These are phyloP conservation scores for Apodospora peruviana DNA, from an alignment of 495 filamentous ascomycete genomes.

Conservation along the genomic window DNA sequence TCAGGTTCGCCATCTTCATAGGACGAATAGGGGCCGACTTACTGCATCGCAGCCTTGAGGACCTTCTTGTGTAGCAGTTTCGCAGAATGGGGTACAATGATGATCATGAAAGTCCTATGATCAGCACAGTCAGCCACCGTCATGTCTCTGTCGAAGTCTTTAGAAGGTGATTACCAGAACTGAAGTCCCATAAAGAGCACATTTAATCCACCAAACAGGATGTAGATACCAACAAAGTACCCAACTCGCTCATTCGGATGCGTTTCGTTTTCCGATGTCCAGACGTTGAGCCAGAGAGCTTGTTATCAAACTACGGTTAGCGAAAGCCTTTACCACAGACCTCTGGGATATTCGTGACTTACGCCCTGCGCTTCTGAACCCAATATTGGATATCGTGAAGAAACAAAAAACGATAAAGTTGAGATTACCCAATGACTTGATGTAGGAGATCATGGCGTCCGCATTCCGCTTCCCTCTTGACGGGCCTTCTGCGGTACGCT, in stretches of 20 bases:
- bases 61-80: conserved; percentile 2
- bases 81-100: conserved; percentile 2
- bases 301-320: no score
- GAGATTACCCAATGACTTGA: conserved; percentile 8
- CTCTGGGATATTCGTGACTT: not conserved
- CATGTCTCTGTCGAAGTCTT: not conserved
- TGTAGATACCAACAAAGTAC: conserved; percentile 1
- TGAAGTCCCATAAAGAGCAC: not conserved
- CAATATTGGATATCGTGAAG: conserved; percentile 8
- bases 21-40: not conserved
- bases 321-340: not conserved
- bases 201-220: conserved; percentile 1
- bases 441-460: conserved; percentile 12
- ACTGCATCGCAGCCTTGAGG: conserved; percentile 1
- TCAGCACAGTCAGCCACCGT: not conserved
- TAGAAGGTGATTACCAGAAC: conserved; percentile 1
- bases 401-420: conserved; percentile 7
- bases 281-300: conserved; percentile 7
- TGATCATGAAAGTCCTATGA: conserved; percentile 2
- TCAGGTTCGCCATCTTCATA: not conserved
- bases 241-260: not conserved
- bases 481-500: not conserved
- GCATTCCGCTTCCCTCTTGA: conserved; percentile 12
- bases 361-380: conserved; percentile 10
- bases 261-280: conserved; percentile 1